Evolutionary conservation across 129 eudicot species (phyloP), one percentile per base, ranked within the genome.

Genomic region (Pittosporum tobira): DNA sequence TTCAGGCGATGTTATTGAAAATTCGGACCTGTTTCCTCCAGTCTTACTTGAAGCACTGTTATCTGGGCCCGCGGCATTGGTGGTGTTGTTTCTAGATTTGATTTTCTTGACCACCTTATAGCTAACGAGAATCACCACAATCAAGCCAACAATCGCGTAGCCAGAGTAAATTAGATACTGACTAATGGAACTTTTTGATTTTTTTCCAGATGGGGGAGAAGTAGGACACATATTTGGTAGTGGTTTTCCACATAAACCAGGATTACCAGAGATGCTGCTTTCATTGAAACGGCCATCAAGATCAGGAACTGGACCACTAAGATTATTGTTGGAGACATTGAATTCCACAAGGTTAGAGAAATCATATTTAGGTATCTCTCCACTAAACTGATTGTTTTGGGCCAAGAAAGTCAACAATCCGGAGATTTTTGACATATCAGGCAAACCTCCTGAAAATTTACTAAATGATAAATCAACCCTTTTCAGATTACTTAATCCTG

Each of bases 401-500:
- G 80, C 93, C 0, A 60, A 52, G 56, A 77, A 83, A 25, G 64
- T 72, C 27, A 70, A 21, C 81, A 87, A 59, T 19, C 81, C 83
- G 1, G 85, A 68, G 70, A 75, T 59, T 65, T 75, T 62, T 12
- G 95, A 77, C 78, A 87, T 36, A 31, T 83, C 81, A n/a, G 93
- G 95, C 20, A 87, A 48, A 31, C 67, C 48, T 23, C 85, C 93
- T 1, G 75, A 74, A 62, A 87, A 72, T 10, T 49, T 66, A 1
- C 77, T 87, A 73, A 67, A 61, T 4, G 85, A 83, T 37, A 87
- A 43, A 52, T 48, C 75, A 31, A 83, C 20, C 67, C 83, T 67
- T 74, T 71, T 70, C 68, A 87, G 44, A 51, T 75, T 59, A 20
- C 71, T 48, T 22, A 79, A 63, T 36, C 50, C 44, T 3, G 74